These are phyloP conservation scores for Metschnikowia kofuensis DNA, from an alignment of 805 yeast species.

Conservation along the genomic window DNA sequence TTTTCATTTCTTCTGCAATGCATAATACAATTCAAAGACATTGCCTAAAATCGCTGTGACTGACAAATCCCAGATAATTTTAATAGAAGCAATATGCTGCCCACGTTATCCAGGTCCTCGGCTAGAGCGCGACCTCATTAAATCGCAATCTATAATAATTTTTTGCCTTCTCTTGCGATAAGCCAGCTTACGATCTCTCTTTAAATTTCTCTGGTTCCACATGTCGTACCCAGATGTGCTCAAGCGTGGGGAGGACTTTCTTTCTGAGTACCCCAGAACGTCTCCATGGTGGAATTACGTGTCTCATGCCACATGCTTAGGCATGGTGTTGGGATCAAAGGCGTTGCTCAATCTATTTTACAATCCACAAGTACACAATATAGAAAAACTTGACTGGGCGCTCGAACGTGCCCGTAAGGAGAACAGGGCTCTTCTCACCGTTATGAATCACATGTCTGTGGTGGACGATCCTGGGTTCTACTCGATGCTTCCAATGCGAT, in stretches of 20 bases:
- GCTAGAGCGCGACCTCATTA: slow-evolving; percentile 3
- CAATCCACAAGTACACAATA: slow-evolving; percentile 57
- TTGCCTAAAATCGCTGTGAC: no score
- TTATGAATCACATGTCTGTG: slow-evolving; percentile 90
- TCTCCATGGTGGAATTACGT: slow-evolving; percentile 61
- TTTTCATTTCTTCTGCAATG: no score
- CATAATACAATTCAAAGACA: no score
- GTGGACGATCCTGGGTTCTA: slow-evolving; percentile 91
- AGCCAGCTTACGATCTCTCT: no score
- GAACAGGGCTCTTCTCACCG: slow-evolving; percentile 73
- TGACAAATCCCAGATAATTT: no score
- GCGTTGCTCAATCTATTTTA: slow-evolving; percentile 58
- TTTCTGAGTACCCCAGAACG: slow-evolving; percentile 59
- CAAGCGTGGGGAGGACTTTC: slow-evolving; percentile 69
- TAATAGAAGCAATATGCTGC: no score
- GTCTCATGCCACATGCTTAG: slow-evolving; percentile 65
- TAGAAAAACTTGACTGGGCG: slow-evolving; percentile 64
- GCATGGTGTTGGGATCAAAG: slow-evolving; percentile 65
- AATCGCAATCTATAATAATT: background rate
- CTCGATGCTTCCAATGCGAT: slow-evolving; percentile 78
- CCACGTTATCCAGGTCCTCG: slow-evolving; percentile 2
- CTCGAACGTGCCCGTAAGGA: slow-evolving; percentile 60
- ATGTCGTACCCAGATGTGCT: slow-evolving; percentile 74
- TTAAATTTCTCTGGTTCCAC: background rate
- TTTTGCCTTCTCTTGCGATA: background rate